Base-by-base conservation (phyloP, 306 rosid species). In the Abrus precatorius region DNA sequence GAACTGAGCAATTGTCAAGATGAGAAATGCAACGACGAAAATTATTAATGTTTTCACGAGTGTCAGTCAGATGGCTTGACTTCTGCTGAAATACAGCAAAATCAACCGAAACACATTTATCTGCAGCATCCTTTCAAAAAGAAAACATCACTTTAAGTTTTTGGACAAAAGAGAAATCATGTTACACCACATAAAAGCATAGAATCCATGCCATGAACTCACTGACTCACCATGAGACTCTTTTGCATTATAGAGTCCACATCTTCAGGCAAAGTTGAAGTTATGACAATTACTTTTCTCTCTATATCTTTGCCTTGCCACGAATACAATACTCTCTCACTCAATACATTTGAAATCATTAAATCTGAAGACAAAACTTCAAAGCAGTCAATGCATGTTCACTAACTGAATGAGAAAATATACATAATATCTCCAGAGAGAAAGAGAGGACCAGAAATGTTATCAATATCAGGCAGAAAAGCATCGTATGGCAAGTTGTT, bases 291-390 rank as follows among this genome's bases (percentile, higher is more conserved):
- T 43, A 89, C 97, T 85, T 85, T 92, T 74, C 85, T 89, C 90
- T 80, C 89, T 62, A 89, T 90, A 71, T 92, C 93, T 88, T 85
- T 88, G 64, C 90, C 89, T 85, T 86, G 89, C 95, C 95, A 90
- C 41, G 94, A 88, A 79, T 85, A 92, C 84, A 92, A 55, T 32
- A 92, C 92, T 79, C 75, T 88, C 72, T 90, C 92, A 14, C 85
- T 88, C 72, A 90, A 55, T 47, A 92, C 88, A 62, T 75, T 89
- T 4, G 97, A 89, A 76, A 92, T 68, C 88, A 85, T 86, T 67
- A 84, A 80, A 84, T 84, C 95, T 92, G 88, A 28, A 63, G n/a
- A 84, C 43, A 63, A 81, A 56, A 41, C 57, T 59, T 27, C 72
- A 50, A 62, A 47, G 0, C 55, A 73, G 7, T 83, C 64, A 85